phyloP scores from a whole-genome alignment of 257 asterid genomes.

The Vinca minor region DNA sequence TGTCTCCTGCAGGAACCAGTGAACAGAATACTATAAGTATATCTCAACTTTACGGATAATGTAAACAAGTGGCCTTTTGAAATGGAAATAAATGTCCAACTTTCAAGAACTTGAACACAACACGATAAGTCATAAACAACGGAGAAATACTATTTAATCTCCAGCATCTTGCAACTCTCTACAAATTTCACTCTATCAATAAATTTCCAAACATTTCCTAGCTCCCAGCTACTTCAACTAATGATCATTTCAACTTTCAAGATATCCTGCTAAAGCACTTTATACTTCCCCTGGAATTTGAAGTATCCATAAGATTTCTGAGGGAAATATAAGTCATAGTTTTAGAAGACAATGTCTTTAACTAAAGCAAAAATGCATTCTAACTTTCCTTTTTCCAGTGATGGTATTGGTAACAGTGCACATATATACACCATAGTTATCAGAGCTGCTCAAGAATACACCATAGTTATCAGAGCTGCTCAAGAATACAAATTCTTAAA shows the following conservation, averaged over 20 bases:
- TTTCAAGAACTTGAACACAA: background rate
- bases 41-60: background rate
- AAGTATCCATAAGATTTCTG: background rate
- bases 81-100: background rate
- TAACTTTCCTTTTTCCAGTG: background rate
- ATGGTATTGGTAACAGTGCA: too few species aligned
- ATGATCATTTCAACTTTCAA: background rate
- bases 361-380: background rate
- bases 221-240: background rate
- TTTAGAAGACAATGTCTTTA: background rate
- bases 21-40: background rate
- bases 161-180: background rate
- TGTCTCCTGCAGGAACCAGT: constrained; percentile 34
- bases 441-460: too few species aligned
- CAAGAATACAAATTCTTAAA: background rate
- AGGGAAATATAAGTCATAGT: background rate
- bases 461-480: background rate
- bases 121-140: too few species aligned
- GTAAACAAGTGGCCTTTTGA: background rate
- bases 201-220: background rate
- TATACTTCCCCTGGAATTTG: background rate
- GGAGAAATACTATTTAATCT: background rate
- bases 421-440: too few species aligned
- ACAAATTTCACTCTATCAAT: background rate
- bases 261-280: background rate